Evolutionary conservation across 257 asterid genomes (phyloP), one percentile per base, ranked within the genome.

Genomic region (Gynochthodes officinalis): DNA sequence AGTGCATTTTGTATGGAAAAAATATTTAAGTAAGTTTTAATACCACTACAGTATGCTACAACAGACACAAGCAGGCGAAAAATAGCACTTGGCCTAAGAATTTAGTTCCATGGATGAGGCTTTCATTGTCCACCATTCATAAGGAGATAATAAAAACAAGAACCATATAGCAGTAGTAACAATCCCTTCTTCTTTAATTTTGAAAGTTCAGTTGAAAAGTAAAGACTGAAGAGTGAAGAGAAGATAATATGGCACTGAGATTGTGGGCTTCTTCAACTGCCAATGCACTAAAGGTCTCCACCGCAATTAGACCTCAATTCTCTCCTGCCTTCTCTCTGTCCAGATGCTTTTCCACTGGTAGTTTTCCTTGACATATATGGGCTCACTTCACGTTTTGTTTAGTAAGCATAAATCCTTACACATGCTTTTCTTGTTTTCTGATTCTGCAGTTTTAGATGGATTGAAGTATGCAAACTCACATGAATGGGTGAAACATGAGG

Each of bases 231-330:
- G 57, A 48, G 9, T 9, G 19, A 55, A 54, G 62, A 60, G 67
- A 43, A 64, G 73, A 66, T 49, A 60, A 55, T 50, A 89, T 92
- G 98, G 96, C 98, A 64, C 77, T 93, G 40, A 89, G 96, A 83
- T 79, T 89, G 86, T 93, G 98, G 98, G 97, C 95, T 82, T 93
- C 98, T 84, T 93, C 98, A 42, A 88, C 98, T 37, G 97, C 98
- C 69, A 93, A 87, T 90, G 95, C 92, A 77, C 80, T 93, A 5
- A 93, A 73, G 61, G 60, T 93, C 82, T 90, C 98, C 50, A 55
- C 89, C 66, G 65, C 76, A 72, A 73, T 92, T 6, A 78, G 74
- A 77, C 28, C 77, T 32, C 23, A 71, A 28, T 70, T 73, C 61
- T 69, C 87, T 42, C 89, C 95, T 59, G 87, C 90, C 21, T 88